These are phyloP conservation scores for Schoenoplectus tabernaemontani DNA, from an alignment of 202 grass and related monocot genomes.

Conservation along the genomic window DNA sequence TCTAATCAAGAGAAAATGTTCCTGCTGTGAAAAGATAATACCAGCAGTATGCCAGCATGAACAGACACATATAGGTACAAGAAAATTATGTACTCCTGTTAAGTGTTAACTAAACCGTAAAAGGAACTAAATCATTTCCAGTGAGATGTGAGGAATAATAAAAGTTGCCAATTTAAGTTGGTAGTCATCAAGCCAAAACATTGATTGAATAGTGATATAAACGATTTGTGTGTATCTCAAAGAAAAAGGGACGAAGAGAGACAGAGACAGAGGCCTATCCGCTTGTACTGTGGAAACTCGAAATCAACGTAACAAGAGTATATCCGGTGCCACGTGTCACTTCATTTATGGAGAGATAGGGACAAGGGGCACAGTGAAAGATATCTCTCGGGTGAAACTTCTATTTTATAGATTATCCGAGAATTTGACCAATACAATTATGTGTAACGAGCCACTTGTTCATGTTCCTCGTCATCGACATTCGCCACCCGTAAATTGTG, in stretches of 20 bases:
- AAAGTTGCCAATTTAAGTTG: neutral
- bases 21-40: neutral
- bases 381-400: too few relatives aligned
- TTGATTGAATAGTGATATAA: too few relatives aligned
- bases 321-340: neutral
- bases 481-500: too few relatives aligned
- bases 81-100: neutral
- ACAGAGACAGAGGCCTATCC: neutral
- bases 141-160: neutral
- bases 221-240: too few relatives aligned
- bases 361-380: neutral
- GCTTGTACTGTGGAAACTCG: neutral
- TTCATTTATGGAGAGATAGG: neutral
- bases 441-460: too few relatives aligned
- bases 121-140: neutral
- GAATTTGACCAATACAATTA: neutral
- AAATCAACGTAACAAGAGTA: neutral
- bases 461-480: too few relatives aligned
- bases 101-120: neutral
- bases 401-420: neutral
- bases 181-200: too few relatives aligned
- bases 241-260: neutral
- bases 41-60: neutral
- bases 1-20: too few relatives aligned
- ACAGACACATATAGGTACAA: neutral